Evolutionary conservation across 352 stramenopile species (phyloP).

Genomic region (Aphanomyces stellatus): DNA sequence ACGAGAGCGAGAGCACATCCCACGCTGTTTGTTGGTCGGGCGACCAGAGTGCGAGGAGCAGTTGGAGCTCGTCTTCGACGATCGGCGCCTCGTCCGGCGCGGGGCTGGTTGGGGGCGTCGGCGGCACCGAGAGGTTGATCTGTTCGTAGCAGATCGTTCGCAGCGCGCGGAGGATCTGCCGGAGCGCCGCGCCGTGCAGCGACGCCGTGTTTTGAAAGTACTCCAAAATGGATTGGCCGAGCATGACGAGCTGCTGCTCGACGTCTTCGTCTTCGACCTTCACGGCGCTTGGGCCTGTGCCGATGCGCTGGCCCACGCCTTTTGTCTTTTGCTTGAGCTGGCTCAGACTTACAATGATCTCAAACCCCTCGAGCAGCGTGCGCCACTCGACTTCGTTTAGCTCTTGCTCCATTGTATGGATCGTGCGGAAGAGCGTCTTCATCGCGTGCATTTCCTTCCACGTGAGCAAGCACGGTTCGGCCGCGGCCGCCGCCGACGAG

Average conservation of each 20-base stretch:
- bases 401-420: conserved; percentile 82
- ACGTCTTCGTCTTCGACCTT: conserved; percentile 79
- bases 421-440: conserved; percentile 75
- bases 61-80: neutral
- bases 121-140: conserved; percentile 31
- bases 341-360: conserved; percentile 69
- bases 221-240: conserved; percentile 77
- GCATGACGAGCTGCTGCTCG: conserved; percentile 78
- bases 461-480: conserved; percentile 22
- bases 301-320: conserved; percentile 11
- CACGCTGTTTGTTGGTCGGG: conserved; percentile 18
- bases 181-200: conserved; percentile 46
- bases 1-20: conserved; percentile 36
- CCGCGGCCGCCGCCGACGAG: neutral
- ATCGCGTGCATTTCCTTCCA: conserved; percentile 85
- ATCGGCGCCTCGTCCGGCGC: neutral
- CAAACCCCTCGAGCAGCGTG: conserved; percentile 63
- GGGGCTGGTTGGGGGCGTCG: conserved; percentile 22
- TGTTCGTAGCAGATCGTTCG: conserved; percentile 62
- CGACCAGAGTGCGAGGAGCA: neutral
- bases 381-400: conserved; percentile 68
- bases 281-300: conserved; percentile 50
- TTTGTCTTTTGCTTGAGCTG: conserved; percentile 54
- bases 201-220: conserved; percentile 70
- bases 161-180: conserved; percentile 50